These are phyloP conservation scores for Candida sojae DNA, from an alignment of 1,139 yeast species.

Conservation along the genomic window DNA sequence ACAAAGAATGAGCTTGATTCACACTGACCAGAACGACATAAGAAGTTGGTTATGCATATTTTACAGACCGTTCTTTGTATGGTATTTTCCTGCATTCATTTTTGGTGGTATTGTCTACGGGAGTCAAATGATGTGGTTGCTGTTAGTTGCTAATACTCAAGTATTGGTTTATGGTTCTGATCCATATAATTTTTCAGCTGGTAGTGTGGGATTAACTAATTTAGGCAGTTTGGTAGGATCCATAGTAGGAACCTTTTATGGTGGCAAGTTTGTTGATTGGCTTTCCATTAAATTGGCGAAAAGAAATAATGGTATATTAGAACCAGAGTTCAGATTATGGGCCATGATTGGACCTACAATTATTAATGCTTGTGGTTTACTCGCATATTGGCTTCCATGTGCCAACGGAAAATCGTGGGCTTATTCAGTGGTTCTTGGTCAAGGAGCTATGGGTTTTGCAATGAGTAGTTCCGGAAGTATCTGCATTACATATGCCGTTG, in stretches of 20 bases:
- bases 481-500: constrained; percentile 55
- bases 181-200: constrained; percentile 37
- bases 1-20: constrained; percentile 35
- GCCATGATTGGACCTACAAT: constrained; percentile 38
- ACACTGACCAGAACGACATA: constrained; percentile 38
- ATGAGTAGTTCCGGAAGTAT: constrained; percentile 59
- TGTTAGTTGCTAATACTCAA: constrained; percentile 46
- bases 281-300: constrained; percentile 32
- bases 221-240: constrained; percentile 42
- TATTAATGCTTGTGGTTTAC: constrained; percentile 40
- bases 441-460: constrained; percentile 56
- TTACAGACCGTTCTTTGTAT: constrained; percentile 41
- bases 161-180: constrained; percentile 34
- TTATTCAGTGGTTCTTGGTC: constrained; percentile 51
- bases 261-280: constrained; percentile 46
- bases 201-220: constrained; percentile 42
- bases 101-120: constrained; percentile 69
- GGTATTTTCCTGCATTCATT: constrained; percentile 57
- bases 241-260: constrained; percentile 40
- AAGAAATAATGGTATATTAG: constrained; percentile 38
- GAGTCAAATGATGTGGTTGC: constrained; percentile 57
- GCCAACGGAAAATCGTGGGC: constrained; percentile 46
- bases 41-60: constrained; percentile 42
- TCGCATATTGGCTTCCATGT: constrained; percentile 36
- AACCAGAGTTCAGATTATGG: constrained; percentile 42